phyloP scores from a whole-genome alignment of 2,329 filamentous ascomycete species.

The Teratosphaeria pseudoeucalypti region DNA sequence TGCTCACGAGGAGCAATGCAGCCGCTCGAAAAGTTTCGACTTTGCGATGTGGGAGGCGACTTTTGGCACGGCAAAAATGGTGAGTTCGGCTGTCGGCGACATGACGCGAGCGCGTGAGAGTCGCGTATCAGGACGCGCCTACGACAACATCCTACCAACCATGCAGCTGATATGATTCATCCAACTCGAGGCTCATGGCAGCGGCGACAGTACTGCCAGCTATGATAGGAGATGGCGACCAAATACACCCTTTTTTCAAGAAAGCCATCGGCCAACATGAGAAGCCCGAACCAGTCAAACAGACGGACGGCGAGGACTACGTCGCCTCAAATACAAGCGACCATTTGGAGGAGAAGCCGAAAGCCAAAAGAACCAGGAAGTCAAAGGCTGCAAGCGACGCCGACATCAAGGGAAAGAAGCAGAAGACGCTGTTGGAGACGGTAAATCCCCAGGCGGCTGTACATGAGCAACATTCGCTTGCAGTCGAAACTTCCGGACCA shows the following conservation, averaged over 20 bases:
- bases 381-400: slow-evolving; percentile 2
- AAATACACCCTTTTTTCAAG: slow-evolving; percentile 23
- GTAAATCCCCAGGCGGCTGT: slow-evolving; percentile 17
- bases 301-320: neutral
- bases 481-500: neutral
- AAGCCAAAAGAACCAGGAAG: slow-evolving; percentile 9
- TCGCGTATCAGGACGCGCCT: neutral
- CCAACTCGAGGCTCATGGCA: slow-evolving; percentile 11
- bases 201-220: slow-evolving; percentile 11
- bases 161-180: neutral
- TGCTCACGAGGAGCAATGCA: neutral
- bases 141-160: neutral
- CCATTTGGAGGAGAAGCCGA: slow-evolving; percentile 2
- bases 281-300: neutral
- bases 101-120: neutral
- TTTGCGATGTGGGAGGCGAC: neutral
- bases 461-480: neutral
- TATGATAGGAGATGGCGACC: slow-evolving; percentile 16
- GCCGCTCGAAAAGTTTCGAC: neutral
- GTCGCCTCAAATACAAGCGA: neutral
- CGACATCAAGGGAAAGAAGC: slow-evolving; percentile 13
- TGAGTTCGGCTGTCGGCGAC: neutral
- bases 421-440: slow-evolving; percentile 20
- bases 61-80: neutral
- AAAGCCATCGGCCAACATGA: slow-evolving; percentile 8